phyloP scores from a whole-genome alignment of 2,329 filamentous ascomycete species.

The Aspergillus unguis region DNA sequence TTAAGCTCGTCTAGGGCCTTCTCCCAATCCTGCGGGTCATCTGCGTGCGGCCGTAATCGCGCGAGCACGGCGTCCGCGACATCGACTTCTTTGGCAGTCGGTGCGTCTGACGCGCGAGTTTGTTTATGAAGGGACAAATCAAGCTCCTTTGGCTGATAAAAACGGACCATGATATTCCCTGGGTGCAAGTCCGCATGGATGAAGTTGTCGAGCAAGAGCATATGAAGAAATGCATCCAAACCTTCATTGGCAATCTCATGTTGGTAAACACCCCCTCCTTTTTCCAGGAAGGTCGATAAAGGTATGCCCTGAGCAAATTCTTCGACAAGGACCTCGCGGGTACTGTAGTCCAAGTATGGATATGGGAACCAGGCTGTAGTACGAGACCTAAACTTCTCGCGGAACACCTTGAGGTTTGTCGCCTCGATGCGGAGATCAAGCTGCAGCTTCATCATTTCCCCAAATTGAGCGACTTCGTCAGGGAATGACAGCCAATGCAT shows the following conservation, averaged over 20 bases:
- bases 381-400: slow-evolving; percentile 82
- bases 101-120: slow-evolving; percentile 40
- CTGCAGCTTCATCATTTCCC: slow-evolving; percentile 98
- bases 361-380: slow-evolving; percentile 97
- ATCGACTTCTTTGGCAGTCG: slow-evolving; percentile 58
- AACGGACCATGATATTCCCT: slow-evolving; percentile 98
- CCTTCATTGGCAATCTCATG: slow-evolving; percentile 93
- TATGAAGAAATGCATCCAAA: slow-evolving; percentile 90
- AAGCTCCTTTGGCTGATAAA: slow-evolving; percentile 78
- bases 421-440: slow-evolving; percentile 92
- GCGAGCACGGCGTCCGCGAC: slow-evolving; percentile 84
- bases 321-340: slow-evolving; percentile 86
- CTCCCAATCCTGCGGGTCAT: slow-evolving; percentile 68
- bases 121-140: slow-evolving; percentile 56
- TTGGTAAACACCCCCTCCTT: slow-evolving; percentile 88
- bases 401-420: slow-evolving; percentile 80
- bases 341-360: slow-evolving; percentile 88
- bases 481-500: slow-evolving; percentile 97
- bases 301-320: slow-evolving; percentile 96
- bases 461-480: slow-evolving; percentile 90
- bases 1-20: slow-evolving; percentile 73
- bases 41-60: slow-evolving; percentile 70
- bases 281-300: slow-evolving; percentile 81
- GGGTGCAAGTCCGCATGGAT: slow-evolving; percentile 95
- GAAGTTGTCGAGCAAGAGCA: slow-evolving; percentile 97